Percentiles rank a stretch among this genome's conserved stretches.
These are phyloP conservation scores for Diaporthe batatas DNA, from an alignment of 2,329 filamentous ascomycete genomes.

Conservation along the genomic window DNA sequence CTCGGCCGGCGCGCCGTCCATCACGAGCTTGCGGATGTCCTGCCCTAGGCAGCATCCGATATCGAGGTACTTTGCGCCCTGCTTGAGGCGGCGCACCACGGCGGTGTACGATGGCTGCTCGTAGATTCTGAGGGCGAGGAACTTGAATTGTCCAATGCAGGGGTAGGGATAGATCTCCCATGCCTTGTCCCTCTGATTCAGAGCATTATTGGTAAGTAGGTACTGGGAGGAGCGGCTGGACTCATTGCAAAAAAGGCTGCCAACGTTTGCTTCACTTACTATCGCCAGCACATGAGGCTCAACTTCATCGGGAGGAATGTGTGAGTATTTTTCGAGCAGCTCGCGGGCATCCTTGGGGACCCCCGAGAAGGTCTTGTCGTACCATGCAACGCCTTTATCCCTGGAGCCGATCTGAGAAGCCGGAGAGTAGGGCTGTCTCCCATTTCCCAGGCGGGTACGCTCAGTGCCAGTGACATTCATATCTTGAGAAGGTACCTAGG, in stretches of 20 bases:
- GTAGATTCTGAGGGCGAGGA: conserved; percentile 53
- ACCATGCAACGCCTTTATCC: conserved; percentile 29
- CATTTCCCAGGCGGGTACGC: not conserved
- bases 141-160: conserved; percentile 56
- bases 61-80: conserved; percentile 53
- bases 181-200: conserved; percentile 52
- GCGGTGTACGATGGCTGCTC: conserved; percentile 49
- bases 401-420: conserved; percentile 24
- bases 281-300: conserved; percentile 44
- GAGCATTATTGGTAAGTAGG: not conserved
- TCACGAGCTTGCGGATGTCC: conserved; percentile 57
- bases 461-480: not conserved
- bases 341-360: conserved; percentile 37
- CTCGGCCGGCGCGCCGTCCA: conserved; percentile 54
- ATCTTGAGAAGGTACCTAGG: not conserved
- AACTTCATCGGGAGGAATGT: conserved; percentile 44
- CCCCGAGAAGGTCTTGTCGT: conserved; percentile 28
- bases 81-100: conserved; percentile 48
- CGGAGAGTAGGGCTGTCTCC: not conserved
- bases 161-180: conserved; percentile 54
- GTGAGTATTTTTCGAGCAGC: conserved; percentile 45
- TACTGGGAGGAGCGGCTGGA: not conserved
- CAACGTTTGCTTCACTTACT: conserved; percentile 37
- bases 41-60: conserved; percentile 61
- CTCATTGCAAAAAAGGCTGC: no score